These are phyloP conservation scores for Leccinum griseonigrum DNA, from an alignment of 1,284 basidiomycete species.

Conservation along the genomic window DNA sequence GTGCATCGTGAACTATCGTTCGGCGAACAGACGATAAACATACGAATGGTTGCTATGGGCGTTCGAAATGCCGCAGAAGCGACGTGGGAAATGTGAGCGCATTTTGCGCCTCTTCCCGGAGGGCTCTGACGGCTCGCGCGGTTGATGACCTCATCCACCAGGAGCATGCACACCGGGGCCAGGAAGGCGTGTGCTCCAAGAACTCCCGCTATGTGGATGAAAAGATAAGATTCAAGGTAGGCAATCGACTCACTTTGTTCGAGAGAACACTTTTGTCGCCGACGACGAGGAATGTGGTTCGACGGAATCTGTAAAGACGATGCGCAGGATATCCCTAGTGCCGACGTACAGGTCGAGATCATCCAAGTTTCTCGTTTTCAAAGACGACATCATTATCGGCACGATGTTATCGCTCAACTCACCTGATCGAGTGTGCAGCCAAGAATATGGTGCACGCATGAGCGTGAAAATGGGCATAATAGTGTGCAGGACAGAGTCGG, in stretches of 20 bases:
- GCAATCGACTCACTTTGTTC: conserved; percentile 3
- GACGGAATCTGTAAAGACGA: conserved; percentile 81
- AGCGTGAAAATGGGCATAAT: conserved; percentile 99
- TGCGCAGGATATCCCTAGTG: conserved; percentile 72
- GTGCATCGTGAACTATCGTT: conserved; percentile 18
- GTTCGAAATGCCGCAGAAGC: conserved; percentile 58
- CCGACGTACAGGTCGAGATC: conserved; percentile 63
- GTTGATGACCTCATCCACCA: conserved; percentile 78
- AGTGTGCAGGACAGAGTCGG: conserved; percentile 90
- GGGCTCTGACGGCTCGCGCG: conserved; percentile 66
- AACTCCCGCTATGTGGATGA: conserved; percentile 85
- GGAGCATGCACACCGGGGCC: conserved; percentile 80
- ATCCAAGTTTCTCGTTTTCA: conserved; percentile 53
- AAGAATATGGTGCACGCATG: conserved; percentile 54
- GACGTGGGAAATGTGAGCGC: conserved; percentile 68
- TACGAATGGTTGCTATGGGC: conserved; percentile 56
- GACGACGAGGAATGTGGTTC: conserved; percentile 84
- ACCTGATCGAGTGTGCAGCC: too few relatives aligned
- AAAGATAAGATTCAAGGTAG: conserved; percentile 61
- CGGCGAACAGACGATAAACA: conserved; percentile 1
- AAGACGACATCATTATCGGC: conserved; percentile 84
- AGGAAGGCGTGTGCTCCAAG: conserved; percentile 84
- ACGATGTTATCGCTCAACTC: conserved; percentile 74
- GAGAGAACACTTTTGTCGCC: conserved; percentile 64
- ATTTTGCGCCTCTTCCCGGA: conserved; percentile 49